Base-by-base conservation (phyloP, 208 protist genomes). In the Crithidia sp. region DNA sequence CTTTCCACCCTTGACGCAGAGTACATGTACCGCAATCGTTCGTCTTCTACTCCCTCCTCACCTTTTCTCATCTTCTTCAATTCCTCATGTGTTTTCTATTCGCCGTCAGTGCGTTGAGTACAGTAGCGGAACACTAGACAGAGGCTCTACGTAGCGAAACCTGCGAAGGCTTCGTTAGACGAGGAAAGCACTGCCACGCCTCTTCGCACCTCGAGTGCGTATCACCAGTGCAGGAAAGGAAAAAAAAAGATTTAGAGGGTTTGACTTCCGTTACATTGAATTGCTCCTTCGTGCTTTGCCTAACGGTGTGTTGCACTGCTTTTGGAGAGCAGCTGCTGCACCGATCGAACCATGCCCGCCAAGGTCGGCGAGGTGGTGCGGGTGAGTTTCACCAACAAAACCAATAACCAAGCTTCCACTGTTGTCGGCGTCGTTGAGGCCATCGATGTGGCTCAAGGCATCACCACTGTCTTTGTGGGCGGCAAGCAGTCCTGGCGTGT, bases 381-480 rank as follows among this genome's bases (percentile, higher is more conserved):
- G 13, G 58, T 67, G 50, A 45, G 17, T 9, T 77, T 59, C 58
- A 10, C 52, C 16, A 60, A 62, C 41, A 56, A 57, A 49, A 5
- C 17, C 43, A 47, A 41, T 3, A 45, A 37, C 19, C 7, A 41
- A 13, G 54, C 54, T 0, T 50, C 19, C 37, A 53, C 58, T 2
- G 50, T 67, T 3, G 13, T 71, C 19, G 72, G 72, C 36, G 57
- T 67, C 12, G 55, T 72, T 45, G 49, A 67, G 50, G 36, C 45
- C 13, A 28, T 61, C 19, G 65, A 71, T 55, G 63, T 28, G 13
- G 61, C 65, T 8, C 45, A 13, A 43, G 37, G 45, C 14, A n/a
- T 58, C 7, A 44, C 54, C 10, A 67, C 65, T 5, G 72, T 62
- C 36, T 71, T 61, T n/a, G 49, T 62, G 4, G 65, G 50, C 7